Percentiles rank a stretch among this genome's conserved stretches.
Evolutionary conservation across 2,329 filamentous ascomycete species (phyloP).

Genomic region (Didymella arachidicola): DNA sequence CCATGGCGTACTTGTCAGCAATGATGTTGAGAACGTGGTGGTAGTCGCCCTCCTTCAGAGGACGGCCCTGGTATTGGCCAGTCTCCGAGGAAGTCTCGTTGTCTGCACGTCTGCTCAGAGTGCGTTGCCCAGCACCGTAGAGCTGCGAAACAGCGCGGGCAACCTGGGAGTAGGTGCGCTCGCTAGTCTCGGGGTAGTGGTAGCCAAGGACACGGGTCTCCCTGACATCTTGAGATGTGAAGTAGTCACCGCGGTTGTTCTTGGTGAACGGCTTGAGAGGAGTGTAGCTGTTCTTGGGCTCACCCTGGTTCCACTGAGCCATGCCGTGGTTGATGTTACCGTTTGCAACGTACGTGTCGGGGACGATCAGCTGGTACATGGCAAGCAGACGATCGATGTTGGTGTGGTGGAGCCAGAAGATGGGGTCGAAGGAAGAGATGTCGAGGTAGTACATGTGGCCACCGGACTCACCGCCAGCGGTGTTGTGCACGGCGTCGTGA

Average conservation of each 20-base stretch:
- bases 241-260: constrained; percentile 56
- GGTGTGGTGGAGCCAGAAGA: constrained; percentile 57
- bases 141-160: constrained; percentile 39
- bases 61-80: constrained; percentile 44
- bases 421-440: constrained; percentile 80
- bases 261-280: constrained; percentile 50
- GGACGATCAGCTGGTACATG: constrained; percentile 79
- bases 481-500: constrained; percentile 48
- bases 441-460: constrained; percentile 77
- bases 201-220: constrained; percentile 54
- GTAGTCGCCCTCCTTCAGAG: constrained; percentile 47
- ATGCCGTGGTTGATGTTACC: constrained; percentile 42
- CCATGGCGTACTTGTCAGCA: constrained; percentile 46
- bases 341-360: constrained; percentile 70
- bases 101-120: constrained; percentile 34
- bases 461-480: constrained; percentile 55
- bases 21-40: constrained; percentile 44
- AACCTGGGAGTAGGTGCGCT: constrained; percentile 33
- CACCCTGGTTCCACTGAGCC: constrained; percentile 53
- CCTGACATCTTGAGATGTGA: constrained; percentile 41
- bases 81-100: constrained; percentile 21
- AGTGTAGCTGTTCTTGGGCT: constrained; percentile 62
- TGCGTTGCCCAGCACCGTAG: constrained; percentile 53
- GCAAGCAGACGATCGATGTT: constrained; percentile 63
- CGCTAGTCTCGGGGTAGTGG: constrained; percentile 48